Evolutionary conservation across 345 rosid genomes (phyloP).

Genomic region (Mercurialis annua): DNA sequence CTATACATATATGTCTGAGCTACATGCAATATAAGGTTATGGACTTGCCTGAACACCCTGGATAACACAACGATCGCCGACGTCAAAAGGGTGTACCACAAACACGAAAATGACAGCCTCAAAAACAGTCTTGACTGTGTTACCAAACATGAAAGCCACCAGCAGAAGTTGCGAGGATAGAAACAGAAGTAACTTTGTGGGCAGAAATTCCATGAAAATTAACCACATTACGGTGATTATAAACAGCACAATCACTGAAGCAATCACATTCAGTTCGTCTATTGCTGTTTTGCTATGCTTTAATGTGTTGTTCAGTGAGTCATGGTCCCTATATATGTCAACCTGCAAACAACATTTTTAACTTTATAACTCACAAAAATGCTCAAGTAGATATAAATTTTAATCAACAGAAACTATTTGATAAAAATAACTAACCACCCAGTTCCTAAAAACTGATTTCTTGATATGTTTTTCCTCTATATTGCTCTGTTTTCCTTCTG

Average conservation of each 20-base stretch:
- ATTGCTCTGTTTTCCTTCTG: neutral
- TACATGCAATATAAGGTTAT: too few relatives aligned
- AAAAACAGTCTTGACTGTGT: slow-evolving; percentile 50
- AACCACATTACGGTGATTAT: slow-evolving; percentile 39
- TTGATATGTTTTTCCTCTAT: slow-evolving; percentile 29
- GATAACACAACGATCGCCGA: slow-evolving; percentile 77
- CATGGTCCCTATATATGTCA: slow-evolving; percentile 54
- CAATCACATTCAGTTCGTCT: slow-evolving; percentile 57
- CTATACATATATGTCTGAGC: too few relatives aligned
- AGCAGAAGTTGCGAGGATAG: slow-evolving; percentile 55
- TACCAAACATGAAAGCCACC: slow-evolving; percentile 52
- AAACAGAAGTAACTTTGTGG: slow-evolving; percentile 45
- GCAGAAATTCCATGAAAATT: slow-evolving; percentile 50
- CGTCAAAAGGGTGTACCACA: slow-evolving; percentile 72
- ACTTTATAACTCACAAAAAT: slow-evolving; percentile 53
- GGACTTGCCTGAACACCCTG: slow-evolving; percentile 63
- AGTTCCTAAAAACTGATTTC: slow-evolving; percentile 48
- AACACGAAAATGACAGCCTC: slow-evolving; percentile 78
- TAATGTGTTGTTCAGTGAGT: slow-evolving; percentile 49
- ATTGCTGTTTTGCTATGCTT: slow-evolving; percentile 66
- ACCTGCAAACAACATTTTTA: slow-evolving; percentile 30
- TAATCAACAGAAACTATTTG: neutral
- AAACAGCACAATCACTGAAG: slow-evolving; percentile 35
- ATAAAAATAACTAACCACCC: slow-evolving; percentile 44
- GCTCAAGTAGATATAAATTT: neutral